Percentiles rank a stretch among this genome's conserved stretches.
phyloP scores from a whole-genome alignment of 2,329 filamentous ascomycete species.

The Nigrospora oryzae region DNA sequence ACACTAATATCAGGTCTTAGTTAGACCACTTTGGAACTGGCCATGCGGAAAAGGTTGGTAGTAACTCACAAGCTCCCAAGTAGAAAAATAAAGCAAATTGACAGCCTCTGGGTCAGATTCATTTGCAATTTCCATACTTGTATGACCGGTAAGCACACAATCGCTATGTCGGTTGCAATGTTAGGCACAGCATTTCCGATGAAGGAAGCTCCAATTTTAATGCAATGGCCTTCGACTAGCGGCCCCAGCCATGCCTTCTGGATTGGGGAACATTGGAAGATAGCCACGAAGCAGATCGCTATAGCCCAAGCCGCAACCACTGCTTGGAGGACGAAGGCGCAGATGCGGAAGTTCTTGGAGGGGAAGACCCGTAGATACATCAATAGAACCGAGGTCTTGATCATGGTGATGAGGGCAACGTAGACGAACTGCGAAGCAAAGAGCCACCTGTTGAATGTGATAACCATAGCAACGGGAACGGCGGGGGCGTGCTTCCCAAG shows the following conservation, averaged over 20 bases:
- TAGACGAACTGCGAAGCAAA: no score
- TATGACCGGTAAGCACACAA: not conserved
- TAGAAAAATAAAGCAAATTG: not conserved
- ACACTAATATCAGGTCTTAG: no score
- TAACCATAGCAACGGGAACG: no score
- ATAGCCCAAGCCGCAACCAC: not conserved
- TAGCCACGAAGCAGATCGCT: not conserved
- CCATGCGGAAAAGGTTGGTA: no score
- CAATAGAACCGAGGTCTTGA: not conserved
- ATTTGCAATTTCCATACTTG: not conserved
- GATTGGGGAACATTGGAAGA: not conserved
- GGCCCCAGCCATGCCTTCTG: not conserved
- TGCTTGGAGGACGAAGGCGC: not conserved
- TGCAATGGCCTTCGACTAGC: not conserved
- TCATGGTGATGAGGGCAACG: not conserved
- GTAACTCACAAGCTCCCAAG: not conserved
- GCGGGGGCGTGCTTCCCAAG: no score
- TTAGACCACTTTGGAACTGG: no score
- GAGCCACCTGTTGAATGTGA: no score
- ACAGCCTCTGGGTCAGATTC: not conserved
- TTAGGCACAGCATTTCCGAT: not conserved
- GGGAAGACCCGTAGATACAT: not conserved
- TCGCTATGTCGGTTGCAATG: not conserved
- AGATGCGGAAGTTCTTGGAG: not conserved
- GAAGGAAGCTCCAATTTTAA: not conserved